A percentile compares a stretch with the other conserved stretches of the same genome.
phyloP scores from a whole-genome alignment of 805 yeast species.

The Kodamaea lidongshanica region DNA sequence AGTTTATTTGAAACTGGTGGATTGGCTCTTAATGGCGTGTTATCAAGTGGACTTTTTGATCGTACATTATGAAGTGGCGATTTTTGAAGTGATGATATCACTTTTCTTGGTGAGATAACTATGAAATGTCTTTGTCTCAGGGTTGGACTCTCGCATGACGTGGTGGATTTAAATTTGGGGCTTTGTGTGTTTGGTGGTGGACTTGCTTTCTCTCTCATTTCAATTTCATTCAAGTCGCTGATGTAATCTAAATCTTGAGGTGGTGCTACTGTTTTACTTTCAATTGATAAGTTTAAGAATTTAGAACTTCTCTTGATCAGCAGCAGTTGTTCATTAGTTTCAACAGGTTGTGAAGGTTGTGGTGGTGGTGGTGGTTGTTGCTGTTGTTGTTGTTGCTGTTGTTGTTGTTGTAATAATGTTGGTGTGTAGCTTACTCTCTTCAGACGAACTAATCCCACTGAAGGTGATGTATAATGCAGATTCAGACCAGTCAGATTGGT shows the following conservation, averaged over 20 bases:
- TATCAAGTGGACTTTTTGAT: too few species aligned
- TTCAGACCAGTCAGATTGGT: too few species aligned
- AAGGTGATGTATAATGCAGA: too few species aligned
- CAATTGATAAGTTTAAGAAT: conserved; percentile 36
- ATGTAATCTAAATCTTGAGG: conserved; percentile 17
- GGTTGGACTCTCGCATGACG: too few species aligned
- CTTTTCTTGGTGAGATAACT: too few species aligned
- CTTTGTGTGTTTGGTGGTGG: too few species aligned
- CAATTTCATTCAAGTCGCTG: conserved; percentile 23
- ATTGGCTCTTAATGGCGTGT: conserved; percentile 1
- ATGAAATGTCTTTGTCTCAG: too few species aligned
- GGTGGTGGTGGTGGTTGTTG: conserved; percentile 2
- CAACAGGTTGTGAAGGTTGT: conserved; percentile 1
- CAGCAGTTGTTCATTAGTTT: conserved; percentile 17
- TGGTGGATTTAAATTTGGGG: too few species aligned
- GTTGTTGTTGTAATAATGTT: not conserved
- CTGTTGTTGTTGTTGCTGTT: conserved; percentile 1
- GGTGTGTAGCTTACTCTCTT: too few species aligned
- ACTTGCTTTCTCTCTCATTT: conserved; percentile 5
- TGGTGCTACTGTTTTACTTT: conserved; percentile 17
- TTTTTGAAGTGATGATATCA: too few species aligned
- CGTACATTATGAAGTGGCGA: too few species aligned
- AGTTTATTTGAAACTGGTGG: conserved; percentile 6
- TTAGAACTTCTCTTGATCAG: conserved; percentile 38
- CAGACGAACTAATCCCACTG: too few species aligned